A percentile compares a stretch with the other conserved stretches of the same genome.
Evolutionary conservation across 306 rosid species (phyloP).

Genomic region (Psophocarpus tetragonolobus): DNA sequence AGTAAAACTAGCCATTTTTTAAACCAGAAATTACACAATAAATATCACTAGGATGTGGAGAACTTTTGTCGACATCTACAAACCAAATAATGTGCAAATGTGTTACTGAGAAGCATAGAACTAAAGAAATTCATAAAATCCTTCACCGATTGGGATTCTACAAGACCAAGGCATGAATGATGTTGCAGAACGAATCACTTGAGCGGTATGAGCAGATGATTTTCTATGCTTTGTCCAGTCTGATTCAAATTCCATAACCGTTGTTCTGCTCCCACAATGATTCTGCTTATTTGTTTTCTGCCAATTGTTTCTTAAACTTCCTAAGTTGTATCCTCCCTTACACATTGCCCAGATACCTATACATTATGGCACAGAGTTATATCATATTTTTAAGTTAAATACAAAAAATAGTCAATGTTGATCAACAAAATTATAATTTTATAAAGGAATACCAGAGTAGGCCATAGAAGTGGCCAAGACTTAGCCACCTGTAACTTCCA

Average conservation of each 20-base stretch:
- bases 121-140: conserved; percentile 74
- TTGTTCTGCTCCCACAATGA: conserved; percentile 46
- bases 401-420: neutral
- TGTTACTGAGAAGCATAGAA: conserved; percentile 25
- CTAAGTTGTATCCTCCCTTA: conserved; percentile 47
- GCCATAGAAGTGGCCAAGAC: conserved; percentile 54
- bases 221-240: conserved; percentile 73
- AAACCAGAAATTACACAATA: conserved; percentile 37
- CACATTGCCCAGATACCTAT: conserved; percentile 66
- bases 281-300: conserved; percentile 32
- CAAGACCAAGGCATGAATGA: conserved; percentile 90
- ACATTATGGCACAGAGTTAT: conserved; percentile 20
- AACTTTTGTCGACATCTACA: conserved; percentile 38
- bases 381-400: neutral
- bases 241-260: conserved; percentile 86
- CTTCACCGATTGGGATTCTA: conserved; percentile 83
- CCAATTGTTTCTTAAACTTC: conserved; percentile 40
- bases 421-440: neutral
- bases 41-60: conserved; percentile 27
- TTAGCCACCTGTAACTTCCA: conserved; percentile 85
- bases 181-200: conserved; percentile 75
- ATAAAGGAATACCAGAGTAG: conserved; percentile 49
- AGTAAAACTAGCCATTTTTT: conserved; percentile 57
- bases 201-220: conserved; percentile 76
- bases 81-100: conserved; percentile 31